phyloP scores from a whole-genome alignment of 2,329 filamentous ascomycete species.

The Blastomyces emzantsi region DNA sequence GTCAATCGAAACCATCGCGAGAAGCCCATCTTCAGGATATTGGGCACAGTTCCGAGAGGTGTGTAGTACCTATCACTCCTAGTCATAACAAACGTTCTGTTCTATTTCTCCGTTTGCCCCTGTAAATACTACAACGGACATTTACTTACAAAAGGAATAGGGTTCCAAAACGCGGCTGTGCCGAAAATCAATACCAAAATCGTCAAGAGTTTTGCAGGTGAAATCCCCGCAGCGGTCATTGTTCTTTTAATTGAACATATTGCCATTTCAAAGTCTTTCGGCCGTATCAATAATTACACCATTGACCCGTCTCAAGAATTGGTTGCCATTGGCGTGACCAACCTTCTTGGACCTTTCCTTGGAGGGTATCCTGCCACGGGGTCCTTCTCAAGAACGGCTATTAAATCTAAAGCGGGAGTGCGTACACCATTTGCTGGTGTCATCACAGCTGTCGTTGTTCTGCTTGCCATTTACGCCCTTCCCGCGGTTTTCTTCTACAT shows the following conservation, averaged over 20 bases:
- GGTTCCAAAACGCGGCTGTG: slow-evolving; percentile 70
- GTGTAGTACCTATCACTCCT: slow-evolving; percentile 17
- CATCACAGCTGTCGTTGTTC: slow-evolving; percentile 74
- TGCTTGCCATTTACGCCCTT: slow-evolving; percentile 82
- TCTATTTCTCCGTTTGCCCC: background rate
- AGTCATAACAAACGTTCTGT: background rate
- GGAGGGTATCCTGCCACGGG: slow-evolving; percentile 89
- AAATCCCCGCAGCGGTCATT: slow-evolving; percentile 79
- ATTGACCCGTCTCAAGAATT: slow-evolving; percentile 95
- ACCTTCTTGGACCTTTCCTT: slow-evolving; percentile 82
- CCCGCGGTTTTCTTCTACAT: slow-evolving; percentile 92
- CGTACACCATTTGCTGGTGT: slow-evolving; percentile 84
- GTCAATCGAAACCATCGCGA: slow-evolving; percentile 60
- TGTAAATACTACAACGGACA: slow-evolving; percentile 10
- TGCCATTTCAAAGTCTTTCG: slow-evolving; percentile 94
- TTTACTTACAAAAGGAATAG: slow-evolving; percentile 27
- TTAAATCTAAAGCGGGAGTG: slow-evolving; percentile 94
- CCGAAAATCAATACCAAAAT: slow-evolving; percentile 60
- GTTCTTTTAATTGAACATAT: slow-evolving; percentile 97
- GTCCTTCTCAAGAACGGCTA: slow-evolving; percentile 91
- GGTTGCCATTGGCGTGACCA: slow-evolving; percentile 85
- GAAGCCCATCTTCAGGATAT: slow-evolving; percentile 61
- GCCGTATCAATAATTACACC: slow-evolving; percentile 88
- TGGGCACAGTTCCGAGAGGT: slow-evolving; percentile 70
- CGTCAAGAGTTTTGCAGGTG: slow-evolving; percentile 56